Evolutionary conservation across 805 yeast species (phyloP), one percentile per base, ranked within the genome.

Genomic region (Sugiyamaella lignohabitans): DNA sequence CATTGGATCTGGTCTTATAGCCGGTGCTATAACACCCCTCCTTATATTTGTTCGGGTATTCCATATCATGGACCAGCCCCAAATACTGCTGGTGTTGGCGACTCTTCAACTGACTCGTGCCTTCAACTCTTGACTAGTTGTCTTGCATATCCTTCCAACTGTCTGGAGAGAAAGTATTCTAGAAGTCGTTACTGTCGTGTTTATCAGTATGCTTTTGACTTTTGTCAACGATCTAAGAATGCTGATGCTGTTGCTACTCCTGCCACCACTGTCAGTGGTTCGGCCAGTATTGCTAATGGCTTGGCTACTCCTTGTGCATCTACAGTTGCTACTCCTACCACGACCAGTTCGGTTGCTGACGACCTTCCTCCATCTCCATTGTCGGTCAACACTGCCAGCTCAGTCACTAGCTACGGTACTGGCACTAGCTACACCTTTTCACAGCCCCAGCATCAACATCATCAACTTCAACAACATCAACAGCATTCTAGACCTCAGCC

Each of bases 151-250:
- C 54, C 56, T 10, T 27, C 51, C 5, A 44, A 41, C 24, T 45
- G 47, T 22, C 36, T 56, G 27, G 43, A 54, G 40, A 41, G 48
- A 14, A 56, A 56, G 48, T 54, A 54, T 46, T 47, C 49, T 5
- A 29, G 40, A 30, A 35, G 49, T 4, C 20, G 44, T 35, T 40
- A 30, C 36, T 41, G 47, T 18, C 27, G 39, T 14, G 55, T 45
- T 11, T 39, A 39, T 38, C 38, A 18, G 19, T 35, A 18, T 20
- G 46, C 38, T 2, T 23, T 24, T 5, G 46, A 44, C 20, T 44
- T 24, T 24, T 21, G 29, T 22, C 42, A 39, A 17, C 10, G 42
- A 39, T 4, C 30, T 11, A 16, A 21, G 8, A 11, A n/a, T 22
- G 18, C 18, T n/a, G n/a, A 35, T 5, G 10, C 21, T 5, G 39